Conservation (phyloP, 768 basidiomycete genomes). For the Peribolospora kevripleyi region DNA sequence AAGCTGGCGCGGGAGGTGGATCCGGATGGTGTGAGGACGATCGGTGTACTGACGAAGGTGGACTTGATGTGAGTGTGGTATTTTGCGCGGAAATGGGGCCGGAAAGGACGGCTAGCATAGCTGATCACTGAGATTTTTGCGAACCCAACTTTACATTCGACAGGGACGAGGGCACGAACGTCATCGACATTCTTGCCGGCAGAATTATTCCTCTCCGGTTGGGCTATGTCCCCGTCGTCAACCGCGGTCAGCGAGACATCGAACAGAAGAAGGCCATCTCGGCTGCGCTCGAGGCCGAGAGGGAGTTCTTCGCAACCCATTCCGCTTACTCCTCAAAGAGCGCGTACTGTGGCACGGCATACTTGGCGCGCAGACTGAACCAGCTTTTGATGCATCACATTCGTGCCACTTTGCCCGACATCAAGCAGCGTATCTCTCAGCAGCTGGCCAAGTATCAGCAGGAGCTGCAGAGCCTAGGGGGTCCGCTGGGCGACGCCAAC, state of each 20-base stretch:
- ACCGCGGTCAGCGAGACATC: slow-evolving; percentile 92
- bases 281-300: slow-evolving; percentile 65
- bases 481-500: slow-evolving; percentile 55
- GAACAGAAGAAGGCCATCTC: slow-evolving; percentile 65
- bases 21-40: slow-evolving; percentile 85
- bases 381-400: slow-evolving; percentile 99
- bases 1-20: slow-evolving; percentile 93
- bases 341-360: slow-evolving; percentile 84
- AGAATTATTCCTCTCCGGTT: slow-evolving; percentile 85
- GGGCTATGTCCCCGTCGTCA: slow-evolving; percentile 96
- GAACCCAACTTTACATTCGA: not conserved
- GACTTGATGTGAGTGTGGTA: slow-evolving; percentile 61
- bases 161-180: slow-evolving; percentile 93
- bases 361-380: slow-evolving; percentile 86
- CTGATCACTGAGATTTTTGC: not conserved
- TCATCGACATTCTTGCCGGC: slow-evolving; percentile 94
- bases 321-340: slow-evolving; percentile 77
- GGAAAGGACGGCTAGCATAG: not conserved
- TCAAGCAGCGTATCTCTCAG: slow-evolving; percentile 79
- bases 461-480: slow-evolving; percentile 65
- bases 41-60: slow-evolving; percentile 94
- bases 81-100: not conserved
- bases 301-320: slow-evolving; percentile 84
- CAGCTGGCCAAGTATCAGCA: slow-evolving; percentile 69
- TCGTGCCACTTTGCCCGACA: slow-evolving; percentile 87